These are phyloP conservation scores for Termitomyces sp. DNA, from an alignment of 768 basidiomycete genomes.

Conservation along the genomic window DNA sequence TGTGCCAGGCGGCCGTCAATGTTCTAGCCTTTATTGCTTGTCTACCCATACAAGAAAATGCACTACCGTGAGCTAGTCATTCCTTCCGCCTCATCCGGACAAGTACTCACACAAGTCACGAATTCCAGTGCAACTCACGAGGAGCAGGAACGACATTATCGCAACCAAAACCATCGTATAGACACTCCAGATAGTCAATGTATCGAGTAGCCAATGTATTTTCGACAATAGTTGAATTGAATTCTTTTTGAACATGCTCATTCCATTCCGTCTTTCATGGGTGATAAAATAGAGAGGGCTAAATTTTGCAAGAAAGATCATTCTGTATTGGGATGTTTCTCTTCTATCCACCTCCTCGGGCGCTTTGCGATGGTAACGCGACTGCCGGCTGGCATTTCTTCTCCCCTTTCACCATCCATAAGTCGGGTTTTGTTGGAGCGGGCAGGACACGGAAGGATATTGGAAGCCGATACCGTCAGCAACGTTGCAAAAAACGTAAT, in stretches of 20 bases:
- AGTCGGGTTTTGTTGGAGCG: slow-evolving; percentile 51
- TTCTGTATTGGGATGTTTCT: slow-evolving; percentile 40
- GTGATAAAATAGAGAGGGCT: background rate
- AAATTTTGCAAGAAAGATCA: slow-evolving; percentile 3
- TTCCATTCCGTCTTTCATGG: background rate
- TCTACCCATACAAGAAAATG: slow-evolving; percentile 72
- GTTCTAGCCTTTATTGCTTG: slow-evolving; percentile 62
- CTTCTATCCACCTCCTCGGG: slow-evolving; percentile 80
- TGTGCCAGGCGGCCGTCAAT: slow-evolving; percentile 67
- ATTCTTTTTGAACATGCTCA: background rate
- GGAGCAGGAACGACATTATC: slow-evolving; percentile 55
- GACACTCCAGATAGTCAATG: slow-evolving; percentile 18
- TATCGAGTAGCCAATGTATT: slow-evolving; percentile 21
- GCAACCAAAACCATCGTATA: slow-evolving; percentile 30
- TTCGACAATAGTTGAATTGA: slow-evolving; percentile 5
- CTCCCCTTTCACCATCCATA: slow-evolving; percentile 43
- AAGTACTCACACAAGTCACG: background rate
- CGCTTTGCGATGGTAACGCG: slow-evolving; percentile 52
- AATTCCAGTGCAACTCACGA: slow-evolving; percentile 51
- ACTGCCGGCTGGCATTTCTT: slow-evolving; percentile 18
- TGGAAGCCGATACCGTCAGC: slow-evolving; percentile 75
- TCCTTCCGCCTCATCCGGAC: background rate
- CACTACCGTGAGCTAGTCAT: slow-evolving; percentile 44
- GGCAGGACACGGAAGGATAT: slow-evolving; percentile 77
- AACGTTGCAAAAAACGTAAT: slow-evolving; percentile 76